Conservation (phyloP, 306 rosid genomes). For the Betula pendula region DNA sequence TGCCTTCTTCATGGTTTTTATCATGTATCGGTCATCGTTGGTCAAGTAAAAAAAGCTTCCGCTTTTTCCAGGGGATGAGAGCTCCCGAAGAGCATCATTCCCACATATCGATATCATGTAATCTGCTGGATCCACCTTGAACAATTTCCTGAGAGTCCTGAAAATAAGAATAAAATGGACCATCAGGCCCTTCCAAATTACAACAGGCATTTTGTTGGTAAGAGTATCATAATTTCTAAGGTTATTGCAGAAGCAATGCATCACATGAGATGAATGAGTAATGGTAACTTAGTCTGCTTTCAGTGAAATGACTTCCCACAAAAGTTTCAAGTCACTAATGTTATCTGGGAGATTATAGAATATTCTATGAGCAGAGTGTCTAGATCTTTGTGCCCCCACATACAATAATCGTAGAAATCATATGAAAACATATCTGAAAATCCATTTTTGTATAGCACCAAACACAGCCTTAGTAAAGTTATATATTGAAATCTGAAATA, state of each 20-base stretch:
- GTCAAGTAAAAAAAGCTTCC: slow-evolving; percentile 97
- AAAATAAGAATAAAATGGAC: slow-evolving; percentile 33
- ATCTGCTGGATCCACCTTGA: slow-evolving; percentile 97
- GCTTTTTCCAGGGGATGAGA: slow-evolving; percentile 95
- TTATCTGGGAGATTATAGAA: not conserved
- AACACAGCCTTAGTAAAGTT: not conserved
- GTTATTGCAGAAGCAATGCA: not conserved
- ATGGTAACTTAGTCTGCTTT: not conserved
- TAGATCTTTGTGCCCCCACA: not conserved
- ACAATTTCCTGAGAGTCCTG: slow-evolving; percentile 93
- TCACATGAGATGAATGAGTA: not conserved
- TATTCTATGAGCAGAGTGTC: not conserved
- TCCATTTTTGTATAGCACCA: not conserved
- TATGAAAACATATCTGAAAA: not conserved
- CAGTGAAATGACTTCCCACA: not conserved
- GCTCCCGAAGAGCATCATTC: slow-evolving; percentile 87
- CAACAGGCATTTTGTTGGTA: not conserved
- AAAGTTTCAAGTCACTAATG: not conserved
- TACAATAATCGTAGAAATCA: not conserved
- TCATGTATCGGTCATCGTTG: slow-evolving; percentile 91
- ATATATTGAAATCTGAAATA: not conserved
- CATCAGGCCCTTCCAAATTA: slow-evolving; percentile 13
- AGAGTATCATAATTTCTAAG: not conserved
- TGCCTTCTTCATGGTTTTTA: slow-evolving; percentile 91
- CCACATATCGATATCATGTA: slow-evolving; percentile 96